Conservation (phyloP, 208 protist species). For the Trypanosoma avium region DNA sequence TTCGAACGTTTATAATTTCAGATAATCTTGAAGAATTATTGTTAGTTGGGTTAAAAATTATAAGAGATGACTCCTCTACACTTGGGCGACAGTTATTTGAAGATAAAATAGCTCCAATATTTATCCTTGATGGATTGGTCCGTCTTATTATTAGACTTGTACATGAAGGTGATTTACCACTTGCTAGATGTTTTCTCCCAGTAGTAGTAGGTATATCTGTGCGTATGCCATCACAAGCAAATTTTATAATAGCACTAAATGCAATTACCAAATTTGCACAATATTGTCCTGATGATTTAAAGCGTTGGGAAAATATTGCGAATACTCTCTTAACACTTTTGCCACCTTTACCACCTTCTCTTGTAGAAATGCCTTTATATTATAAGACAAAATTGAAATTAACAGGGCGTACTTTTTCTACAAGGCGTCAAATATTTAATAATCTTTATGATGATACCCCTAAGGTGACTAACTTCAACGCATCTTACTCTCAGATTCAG, state of each 20-base stretch:
- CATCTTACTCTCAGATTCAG: constrained; percentile 13
- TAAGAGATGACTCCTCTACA: constrained; percentile 26
- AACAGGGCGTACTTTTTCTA: constrained; percentile 20
- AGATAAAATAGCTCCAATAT: constrained; percentile 38
- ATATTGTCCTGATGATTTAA: constrained; percentile 16
- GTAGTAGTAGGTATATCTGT: constrained; percentile 36
- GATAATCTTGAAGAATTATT: constrained; percentile 26
- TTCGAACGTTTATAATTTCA: constrained; percentile 27
- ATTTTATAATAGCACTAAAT: constrained; percentile 32
- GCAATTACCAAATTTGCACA: constrained; percentile 34
- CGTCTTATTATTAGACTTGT: constrained; percentile 29
- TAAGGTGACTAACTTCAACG: not conserved
- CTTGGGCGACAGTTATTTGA: constrained; percentile 32
- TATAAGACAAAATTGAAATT: constrained; percentile 9
- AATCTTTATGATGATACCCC: not conserved
- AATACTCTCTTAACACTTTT: not conserved
- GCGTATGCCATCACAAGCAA: constrained; percentile 31
- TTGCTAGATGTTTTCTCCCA: constrained; percentile 54
- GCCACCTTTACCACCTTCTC: not conserved
- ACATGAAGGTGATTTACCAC: constrained; percentile 44
- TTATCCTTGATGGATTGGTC: constrained; percentile 34
- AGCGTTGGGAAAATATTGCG: constrained; percentile 9
- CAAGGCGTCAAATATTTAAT: constrained; percentile 17
- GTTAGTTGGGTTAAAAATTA: constrained; percentile 32
- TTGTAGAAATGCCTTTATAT: not conserved